Conservation (phyloP, 805 yeast species). For the Barnettozyma vustinii region DNA sequence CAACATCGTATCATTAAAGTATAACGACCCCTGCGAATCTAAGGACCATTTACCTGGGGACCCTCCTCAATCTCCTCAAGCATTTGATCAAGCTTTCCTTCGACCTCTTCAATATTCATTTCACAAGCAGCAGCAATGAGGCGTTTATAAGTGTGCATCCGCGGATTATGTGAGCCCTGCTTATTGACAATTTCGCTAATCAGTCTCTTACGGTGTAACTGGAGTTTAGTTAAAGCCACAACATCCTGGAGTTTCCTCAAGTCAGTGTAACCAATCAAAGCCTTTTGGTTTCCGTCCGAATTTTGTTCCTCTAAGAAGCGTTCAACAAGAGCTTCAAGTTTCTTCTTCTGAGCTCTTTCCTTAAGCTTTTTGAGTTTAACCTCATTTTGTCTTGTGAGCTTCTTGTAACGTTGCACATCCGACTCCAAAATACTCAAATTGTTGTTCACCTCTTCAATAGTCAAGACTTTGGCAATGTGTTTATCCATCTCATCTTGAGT, state of each 20-base stretch:
- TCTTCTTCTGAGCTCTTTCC: constrained; percentile 27
- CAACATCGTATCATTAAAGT: background rate
- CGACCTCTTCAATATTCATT: constrained; percentile 61
- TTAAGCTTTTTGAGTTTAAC: constrained; percentile 20
- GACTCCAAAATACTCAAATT: constrained; percentile 11
- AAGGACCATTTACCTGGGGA: background rate
- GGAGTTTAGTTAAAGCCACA: constrained; percentile 36
- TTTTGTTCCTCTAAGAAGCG: background rate
- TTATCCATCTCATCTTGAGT: constrained; percentile 24
- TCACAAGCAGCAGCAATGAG: constrained; percentile 67
- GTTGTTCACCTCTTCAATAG: constrained; percentile 10
- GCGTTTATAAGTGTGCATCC: constrained; percentile 62
- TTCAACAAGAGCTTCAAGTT: constrained; percentile 9
- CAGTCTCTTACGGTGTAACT: constrained; percentile 34
- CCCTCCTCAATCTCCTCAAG: constrained; percentile 25
- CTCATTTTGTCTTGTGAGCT: constrained; percentile 22
- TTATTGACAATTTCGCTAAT: constrained; percentile 30
- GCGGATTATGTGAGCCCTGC: constrained; percentile 31
- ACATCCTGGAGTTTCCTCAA: constrained; percentile 21
- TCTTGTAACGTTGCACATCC: constrained; percentile 18
- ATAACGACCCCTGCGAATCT: background rate
- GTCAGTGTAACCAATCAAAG: constrained; percentile 1
- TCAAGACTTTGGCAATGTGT: constrained; percentile 15
- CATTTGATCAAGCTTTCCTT: constrained; percentile 59
- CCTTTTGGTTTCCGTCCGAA: background rate